These are phyloP conservation scores for Edaphochlamys debaryana DNA, from an alignment of 139 green algal species.

Conservation along the genomic window DNA sequence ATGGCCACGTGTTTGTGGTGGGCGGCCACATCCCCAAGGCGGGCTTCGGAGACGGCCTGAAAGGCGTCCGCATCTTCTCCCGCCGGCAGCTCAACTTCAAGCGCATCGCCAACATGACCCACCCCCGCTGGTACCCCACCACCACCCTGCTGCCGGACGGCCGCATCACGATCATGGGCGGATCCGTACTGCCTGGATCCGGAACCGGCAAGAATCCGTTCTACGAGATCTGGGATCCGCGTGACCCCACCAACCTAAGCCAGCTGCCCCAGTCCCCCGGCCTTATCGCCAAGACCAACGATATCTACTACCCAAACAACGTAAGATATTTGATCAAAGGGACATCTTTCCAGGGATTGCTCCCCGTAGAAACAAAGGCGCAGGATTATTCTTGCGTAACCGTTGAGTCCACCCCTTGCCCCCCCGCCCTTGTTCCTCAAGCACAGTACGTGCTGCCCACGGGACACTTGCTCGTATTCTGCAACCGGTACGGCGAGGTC, in stretches of 20 bases:
- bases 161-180: constrained; percentile 53
- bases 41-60: constrained; percentile 38
- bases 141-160: constrained; percentile 46
- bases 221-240: constrained; percentile 44
- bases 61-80: constrained; percentile 39
- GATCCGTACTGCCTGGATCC: constrained; percentile 34
- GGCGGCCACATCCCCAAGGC: constrained; percentile 49
- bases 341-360: too few relatives aligned
- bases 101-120: constrained; percentile 38
- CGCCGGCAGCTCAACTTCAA: constrained; percentile 2
- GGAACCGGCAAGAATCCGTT: constrained; percentile 45
- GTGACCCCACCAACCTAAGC: neutral
- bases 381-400: too few relatives aligned
- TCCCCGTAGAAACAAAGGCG: too few relatives aligned
- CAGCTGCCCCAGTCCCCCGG: neutral
- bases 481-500: constrained; percentile 45
- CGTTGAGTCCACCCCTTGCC: too few relatives aligned
- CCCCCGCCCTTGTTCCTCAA: too few relatives aligned
- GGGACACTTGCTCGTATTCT: constrained; percentile 44
- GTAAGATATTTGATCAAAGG: too few relatives aligned
- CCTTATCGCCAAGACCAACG: constrained; percentile 28
- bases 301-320: constrained; percentile 49
- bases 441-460: constrained; percentile 19
- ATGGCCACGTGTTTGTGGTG: constrained; percentile 43
- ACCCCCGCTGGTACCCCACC: constrained; percentile 47